Percentiles rank a stretch among this genome's conserved stretches.
These are phyloP conservation scores for Phialophora macrospora DNA, from an alignment of 2,329 filamentous ascomycete species.

Conservation along the genomic window DNA sequence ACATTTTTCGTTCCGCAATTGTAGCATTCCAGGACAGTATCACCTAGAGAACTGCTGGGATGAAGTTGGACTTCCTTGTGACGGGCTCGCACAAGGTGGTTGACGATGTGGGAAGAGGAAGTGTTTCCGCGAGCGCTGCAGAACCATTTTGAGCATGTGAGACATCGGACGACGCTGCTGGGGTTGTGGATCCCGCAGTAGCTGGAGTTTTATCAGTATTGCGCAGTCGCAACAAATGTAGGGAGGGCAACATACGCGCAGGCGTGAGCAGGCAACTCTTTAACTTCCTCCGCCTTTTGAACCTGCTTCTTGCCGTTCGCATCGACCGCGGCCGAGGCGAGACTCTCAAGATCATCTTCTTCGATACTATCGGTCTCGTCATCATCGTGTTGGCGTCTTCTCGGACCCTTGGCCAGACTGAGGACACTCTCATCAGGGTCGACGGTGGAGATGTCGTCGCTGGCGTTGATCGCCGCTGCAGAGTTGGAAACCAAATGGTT, in stretches of 20 bases:
- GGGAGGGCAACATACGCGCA: conserved; percentile 75
- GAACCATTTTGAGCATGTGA: conserved; percentile 97
- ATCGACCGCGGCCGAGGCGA: conserved; percentile 81
- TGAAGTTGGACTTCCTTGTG: conserved; percentile 99
- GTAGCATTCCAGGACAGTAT: conserved; percentile 97
- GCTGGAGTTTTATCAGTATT: conserved; percentile 52
- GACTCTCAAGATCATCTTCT: conserved; percentile 76
- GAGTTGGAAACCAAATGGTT: conserved; percentile 86
- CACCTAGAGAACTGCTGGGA: conserved; percentile 87
- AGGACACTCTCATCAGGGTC: conserved; percentile 82
- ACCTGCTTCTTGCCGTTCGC: conserved; percentile 65
- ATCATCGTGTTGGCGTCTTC: conserved; percentile 76
- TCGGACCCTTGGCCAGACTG: conserved; percentile 64
- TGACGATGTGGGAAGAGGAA: conserved; percentile 96
- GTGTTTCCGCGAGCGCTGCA: conserved; percentile 97
- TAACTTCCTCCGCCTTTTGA: conserved; percentile 63
- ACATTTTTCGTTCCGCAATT: conserved; percentile 99
- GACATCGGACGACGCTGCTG: conserved; percentile 92
- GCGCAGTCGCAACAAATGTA: background rate
- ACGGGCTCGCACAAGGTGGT: conserved; percentile 92
- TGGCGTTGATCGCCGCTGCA: conserved; percentile 84
- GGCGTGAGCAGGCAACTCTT: conserved; percentile 89
- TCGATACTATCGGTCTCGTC: conserved; percentile 85
- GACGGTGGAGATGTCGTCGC: conserved; percentile 74
- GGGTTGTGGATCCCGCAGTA: conserved; percentile 98